Conservation (phyloP, 139 green algal genomes). For the Limnomonas spitsbergensis region DNA sequence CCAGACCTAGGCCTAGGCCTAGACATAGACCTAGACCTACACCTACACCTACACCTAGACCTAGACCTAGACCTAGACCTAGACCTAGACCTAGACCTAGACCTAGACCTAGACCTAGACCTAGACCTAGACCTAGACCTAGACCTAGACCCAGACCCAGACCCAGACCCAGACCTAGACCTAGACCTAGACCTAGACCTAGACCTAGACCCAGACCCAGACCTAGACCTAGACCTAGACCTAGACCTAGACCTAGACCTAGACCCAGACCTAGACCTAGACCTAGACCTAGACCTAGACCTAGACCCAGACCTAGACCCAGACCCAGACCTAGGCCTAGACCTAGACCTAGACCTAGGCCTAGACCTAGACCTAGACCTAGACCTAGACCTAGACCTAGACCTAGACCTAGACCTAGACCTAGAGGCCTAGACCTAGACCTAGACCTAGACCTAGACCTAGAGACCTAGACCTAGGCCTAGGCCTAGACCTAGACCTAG, state of each 20-base stretch:
- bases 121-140: conserved; percentile 1
- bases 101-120: conserved; percentile 4
- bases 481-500: conserved; percentile 7
- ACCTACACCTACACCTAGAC: background rate
- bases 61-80: conserved; percentile 3
- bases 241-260: conserved; percentile 2
- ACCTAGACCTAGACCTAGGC: conserved; percentile 15
- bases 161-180: conserved; percentile 8
- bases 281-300: conserved; percentile 4
- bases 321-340: conserved; percentile 15
- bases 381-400: conserved; percentile 17
- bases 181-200: background rate
- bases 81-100: conserved; percentile 7
- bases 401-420: conserved; percentile 16
- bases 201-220: conserved; percentile 9
- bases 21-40: conserved; percentile 1
- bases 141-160: conserved; percentile 11
- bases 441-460: conserved; percentile 15
- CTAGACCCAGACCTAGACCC: conserved; percentile 9
- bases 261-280: conserved; percentile 9
- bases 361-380: conserved; percentile 15
- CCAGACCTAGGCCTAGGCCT: conserved; percentile 8
- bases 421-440: background rate
- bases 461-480: conserved; percentile 14
- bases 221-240: conserved; percentile 4